Base-by-base conservation (phyloP, 148 eudicot genomes). In the Chenopodium formosanum region DNA sequence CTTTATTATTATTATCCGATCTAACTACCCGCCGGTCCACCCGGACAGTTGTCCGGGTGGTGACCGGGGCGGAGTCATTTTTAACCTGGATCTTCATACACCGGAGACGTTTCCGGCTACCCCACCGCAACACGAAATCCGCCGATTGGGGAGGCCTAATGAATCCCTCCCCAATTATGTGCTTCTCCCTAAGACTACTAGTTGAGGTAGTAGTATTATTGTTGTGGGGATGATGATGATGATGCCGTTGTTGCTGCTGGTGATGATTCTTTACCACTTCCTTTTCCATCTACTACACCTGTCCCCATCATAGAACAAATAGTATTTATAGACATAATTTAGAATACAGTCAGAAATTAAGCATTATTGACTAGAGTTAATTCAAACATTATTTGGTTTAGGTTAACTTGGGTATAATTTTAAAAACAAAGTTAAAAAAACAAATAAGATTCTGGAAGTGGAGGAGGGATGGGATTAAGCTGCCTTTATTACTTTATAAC, bases 41-140 rank as follows among this genome's bases (percentile, higher is more conserved):
- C 48, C 97, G 90, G 56, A 82, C 87, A 44, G 90, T 86, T 50
- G 87, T 86, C 3, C 86, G 83, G 52, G 71, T 84, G 75, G 71
- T 84, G 75, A 79, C 85, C 74, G 88, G 83, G 53, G 82, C 34
- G 14, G 89, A 53, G 50, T 86, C 86, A 80, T 86, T 93, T 84
- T 89, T 89, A 52, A 60, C 89, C 80, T 92, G 94, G 80, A 88
- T 85, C 92, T 94, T 94, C 97, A 91, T 91, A 81, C 95, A 92
- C 80, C 98, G 86, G 52, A 89, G 87, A 66, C 97, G 86, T 70
- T 94, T 94, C 77, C 95, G 82, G 52, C 84, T 94, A 2, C 98
- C 98, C 98, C 98, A 94, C 91, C 90, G 92, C 80, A 94, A 81
- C 56, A 89, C 90, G 53, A 92, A 92, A 65, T 94, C 91, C 0